Evolutionary conservation across 345 rosid species (phyloP), one percentile per base, ranked within the genome.

Genomic region (Rhodamnia rubescens): DNA sequence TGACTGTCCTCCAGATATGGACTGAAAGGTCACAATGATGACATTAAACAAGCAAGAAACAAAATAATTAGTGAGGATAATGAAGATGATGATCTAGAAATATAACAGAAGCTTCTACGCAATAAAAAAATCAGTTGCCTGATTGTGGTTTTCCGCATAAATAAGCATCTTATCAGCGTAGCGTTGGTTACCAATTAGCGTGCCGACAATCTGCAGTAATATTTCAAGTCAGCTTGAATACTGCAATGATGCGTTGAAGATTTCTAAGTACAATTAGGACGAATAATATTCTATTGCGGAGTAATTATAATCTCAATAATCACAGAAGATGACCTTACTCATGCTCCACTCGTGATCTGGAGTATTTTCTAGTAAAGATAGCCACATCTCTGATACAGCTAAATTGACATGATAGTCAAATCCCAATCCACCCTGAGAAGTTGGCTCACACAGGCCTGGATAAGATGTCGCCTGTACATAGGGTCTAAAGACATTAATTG

Each of bases 341-440:
- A 95, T 97, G 92, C 92, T 97, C 99, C 99, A 95, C 61, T 95
- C 96, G 47, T 85, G 90, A 83, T 92, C 98, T 10, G 98, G 95
- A 85, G 91, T 85, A 84, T 88, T 88, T 87, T 94, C 93, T 86
- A 95, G 92, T 87, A 92, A 92, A 88, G 98, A 94, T 83, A 83
- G 88, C 99, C 99, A 97, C 99, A 97, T 95, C 88, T 95, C 98
- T 84, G 98, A 82, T 52, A 93, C 96, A 88, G 99, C 95, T 82
- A 94, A 90, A 89, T 97, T 97, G 87, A 95, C 96, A 86, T 92
- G 93, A 87, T 93, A 97, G 89, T 97, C 97, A 88, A 97, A 97
- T 86, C 99, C 98, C 87, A 97, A 89, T 83, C 99, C 99, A 81
- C 99, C 98, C 90, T 94, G 97, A 26, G 98, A 91, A 85, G 93